Evolutionary conservation across 2,329 filamentous ascomycete genomes (phyloP).

Genomic region (Calonectria henricotiae): DNA sequence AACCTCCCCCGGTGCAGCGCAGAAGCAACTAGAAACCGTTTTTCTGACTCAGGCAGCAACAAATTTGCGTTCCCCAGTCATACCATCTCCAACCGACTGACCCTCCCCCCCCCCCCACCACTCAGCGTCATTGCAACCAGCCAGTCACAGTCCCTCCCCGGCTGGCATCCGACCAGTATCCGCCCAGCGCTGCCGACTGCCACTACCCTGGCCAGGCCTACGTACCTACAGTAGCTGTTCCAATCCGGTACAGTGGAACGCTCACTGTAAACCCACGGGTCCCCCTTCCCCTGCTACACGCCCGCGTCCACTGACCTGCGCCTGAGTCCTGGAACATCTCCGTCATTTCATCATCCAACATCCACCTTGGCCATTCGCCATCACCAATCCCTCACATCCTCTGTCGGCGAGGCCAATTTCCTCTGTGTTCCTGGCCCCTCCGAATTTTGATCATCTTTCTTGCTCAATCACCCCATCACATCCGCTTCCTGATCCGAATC

Average conservation of each 20-base stretch:
- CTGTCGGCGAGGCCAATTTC: background rate
- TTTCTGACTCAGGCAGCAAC: constrained; percentile 60
- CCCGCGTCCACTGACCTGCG: constrained; percentile 33
- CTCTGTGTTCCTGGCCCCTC: background rate
- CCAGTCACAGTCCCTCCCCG: constrained; percentile 23
- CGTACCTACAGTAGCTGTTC: constrained; percentile 23
- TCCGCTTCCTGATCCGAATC: constrained; percentile 29
- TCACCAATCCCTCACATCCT: constrained; percentile 36
- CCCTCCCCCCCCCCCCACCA: background rate
- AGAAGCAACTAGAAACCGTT: constrained; percentile 53
- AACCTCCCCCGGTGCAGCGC: constrained; percentile 36
- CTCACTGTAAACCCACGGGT: constrained; percentile 31
- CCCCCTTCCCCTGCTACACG: constrained; percentile 18
- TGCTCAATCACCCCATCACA: constrained; percentile 11
- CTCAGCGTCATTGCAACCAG: constrained; percentile 10
- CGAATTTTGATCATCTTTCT: constrained; percentile 17
- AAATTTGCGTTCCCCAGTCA: constrained; percentile 32
- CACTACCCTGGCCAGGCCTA: constrained; percentile 11
- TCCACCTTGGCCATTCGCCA: constrained; percentile 44
- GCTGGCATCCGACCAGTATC: constrained; percentile 24
- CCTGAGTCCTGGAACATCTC: constrained; percentile 29
- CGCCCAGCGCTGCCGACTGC: constrained; percentile 8
- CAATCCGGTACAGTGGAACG: constrained; percentile 31
- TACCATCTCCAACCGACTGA: constrained; percentile 30
- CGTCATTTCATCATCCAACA: constrained; percentile 50